phyloP scores from a whole-genome alignment of 306 rosid species.

The Calophaca sinica region DNA sequence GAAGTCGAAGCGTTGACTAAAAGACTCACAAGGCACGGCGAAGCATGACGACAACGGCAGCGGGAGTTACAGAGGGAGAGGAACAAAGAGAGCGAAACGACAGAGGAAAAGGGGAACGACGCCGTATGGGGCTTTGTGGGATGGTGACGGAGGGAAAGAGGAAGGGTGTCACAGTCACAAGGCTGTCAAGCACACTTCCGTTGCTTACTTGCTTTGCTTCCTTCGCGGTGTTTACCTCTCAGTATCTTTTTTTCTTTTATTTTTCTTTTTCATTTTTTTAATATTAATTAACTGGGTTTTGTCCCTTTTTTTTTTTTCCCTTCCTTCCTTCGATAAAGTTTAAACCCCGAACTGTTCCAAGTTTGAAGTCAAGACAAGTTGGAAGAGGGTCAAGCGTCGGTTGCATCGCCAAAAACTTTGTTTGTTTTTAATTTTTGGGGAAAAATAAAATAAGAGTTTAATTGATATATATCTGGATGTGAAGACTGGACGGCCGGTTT shows the following conservation, averaged over 20 bases:
- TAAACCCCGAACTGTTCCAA: too few relatives aligned
- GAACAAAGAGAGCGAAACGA: neutral
- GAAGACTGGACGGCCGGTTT: too few relatives aligned
- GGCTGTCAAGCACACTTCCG: slow-evolving; percentile 18
- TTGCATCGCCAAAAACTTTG: too few relatives aligned
- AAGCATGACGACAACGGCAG: neutral
- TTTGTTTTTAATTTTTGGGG: too few relatives aligned
- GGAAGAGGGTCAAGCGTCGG: too few relatives aligned
- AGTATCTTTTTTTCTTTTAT: neutral
- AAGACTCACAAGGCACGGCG: neutral
- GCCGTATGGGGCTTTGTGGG: slow-evolving; percentile 17
- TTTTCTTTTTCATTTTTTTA: neutral
- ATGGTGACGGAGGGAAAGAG: slow-evolving; percentile 42
- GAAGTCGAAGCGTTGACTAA: slow-evolving; percentile 40
- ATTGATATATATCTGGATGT: too few relatives aligned
- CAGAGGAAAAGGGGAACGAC: slow-evolving; percentile 29
- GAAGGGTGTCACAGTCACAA: slow-evolving; percentile 35
- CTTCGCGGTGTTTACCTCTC: slow-evolving; percentile 14
- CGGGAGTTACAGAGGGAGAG: slow-evolving; percentile 10
- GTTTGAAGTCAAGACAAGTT: too few relatives aligned
- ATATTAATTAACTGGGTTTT: too few relatives aligned
- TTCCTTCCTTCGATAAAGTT: neutral
- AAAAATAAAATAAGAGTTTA: too few relatives aligned
- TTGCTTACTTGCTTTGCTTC: slow-evolving; percentile 30
- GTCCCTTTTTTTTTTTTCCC: neutral